phyloP scores from a whole-genome alignment of 2,329 filamentous ascomycete genomes.

The Epichloe festucae region DNA sequence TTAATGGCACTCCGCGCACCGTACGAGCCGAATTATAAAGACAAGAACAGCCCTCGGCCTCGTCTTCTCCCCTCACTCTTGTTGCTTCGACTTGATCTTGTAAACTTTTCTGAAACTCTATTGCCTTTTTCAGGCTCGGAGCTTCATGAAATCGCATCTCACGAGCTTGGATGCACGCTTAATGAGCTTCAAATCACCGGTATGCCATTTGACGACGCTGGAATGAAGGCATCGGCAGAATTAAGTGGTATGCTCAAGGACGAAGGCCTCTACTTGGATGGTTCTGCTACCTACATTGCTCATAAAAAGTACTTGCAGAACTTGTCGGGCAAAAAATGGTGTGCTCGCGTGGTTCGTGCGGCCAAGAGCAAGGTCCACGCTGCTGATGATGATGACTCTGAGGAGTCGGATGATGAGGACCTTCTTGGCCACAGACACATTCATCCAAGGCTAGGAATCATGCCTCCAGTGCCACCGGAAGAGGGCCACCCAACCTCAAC shows the following conservation, averaged over 20 bases:
- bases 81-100: conserved; percentile 37
- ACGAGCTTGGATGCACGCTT: conserved; percentile 39
- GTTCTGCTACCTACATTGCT: conserved; percentile 30
- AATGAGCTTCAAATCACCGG: conserved; percentile 41
- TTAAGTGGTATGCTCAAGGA: conserved; percentile 40
- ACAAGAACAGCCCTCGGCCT: conserved; percentile 23
- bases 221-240: conserved; percentile 33
- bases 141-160: conserved; percentile 38
- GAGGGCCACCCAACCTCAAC: conserved; percentile 29
- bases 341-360: conserved; percentile 32
- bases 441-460: conserved; percentile 18
- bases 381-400: conserved; percentile 12
- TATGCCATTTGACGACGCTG: conserved; percentile 35
- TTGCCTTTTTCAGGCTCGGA: conserved; percentile 32
- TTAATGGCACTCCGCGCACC: conserved; percentile 37
- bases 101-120: conserved; percentile 37
- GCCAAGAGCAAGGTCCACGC: conserved; percentile 22
- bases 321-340: conserved; percentile 27
- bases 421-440: conserved; percentile 10
- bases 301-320: conserved; percentile 25
- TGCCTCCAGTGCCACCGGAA: conserved; percentile 29
- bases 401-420: conserved; percentile 14
- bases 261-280: conserved; percentile 37
- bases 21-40: conserved; percentile 27
- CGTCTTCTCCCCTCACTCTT: conserved; percentile 34